Base-by-base conservation (phyloP, 2,329 filamentous ascomycete species). In the Arthrobotrys pseudoclavata region DNA sequence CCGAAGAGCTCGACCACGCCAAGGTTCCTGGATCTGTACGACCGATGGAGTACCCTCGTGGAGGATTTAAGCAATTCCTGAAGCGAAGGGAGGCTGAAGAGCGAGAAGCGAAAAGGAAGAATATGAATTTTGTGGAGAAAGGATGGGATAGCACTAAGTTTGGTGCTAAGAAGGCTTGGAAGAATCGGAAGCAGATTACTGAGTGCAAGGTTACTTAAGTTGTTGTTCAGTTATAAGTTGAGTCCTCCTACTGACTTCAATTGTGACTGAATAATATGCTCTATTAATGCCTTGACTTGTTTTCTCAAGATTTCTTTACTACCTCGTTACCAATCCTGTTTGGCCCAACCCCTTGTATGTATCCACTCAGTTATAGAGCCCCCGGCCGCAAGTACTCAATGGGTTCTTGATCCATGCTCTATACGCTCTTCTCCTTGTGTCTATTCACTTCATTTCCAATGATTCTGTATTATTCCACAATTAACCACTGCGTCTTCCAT, bases 1-100 rank as follows among this genome's bases (percentile, higher is more conserved):
- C 50, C 10, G 67, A 70, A 13, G 18, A 77, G 24, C 68, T 71
- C 47, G 67, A 77, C 34, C 63, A 70, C 7, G 61, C 22, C 5
- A 48, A 55, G 4, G 42, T 40, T 3, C 68, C 47, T 12, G 34
- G 15, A 5, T 34, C 42, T 12, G 6, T n/a, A n/a, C 31, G 13
- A 7, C 22, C 57, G 18, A 34, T 66, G 48, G 48, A 72, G 40
- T 37, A 50, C 42, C 69, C 69, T n/a, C 15, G 12, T 18, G 69
- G 60, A 20, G 69, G 69, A 40, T 60, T 72, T 22, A 60, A 72
- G 29, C 48, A 62, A 5, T 60, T 40, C 34, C 9, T 66, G 6
- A 66, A 57, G 29, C 29, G 69, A 10, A 72, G 34, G 3, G 60
- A 72, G 31, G 60, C 45, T 31, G 37, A 42, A 10, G 60, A 71